Evolutionary conservation across 371 early-diverging fungal species (phyloP).

Genomic region (Mortierella sp.): DNA sequence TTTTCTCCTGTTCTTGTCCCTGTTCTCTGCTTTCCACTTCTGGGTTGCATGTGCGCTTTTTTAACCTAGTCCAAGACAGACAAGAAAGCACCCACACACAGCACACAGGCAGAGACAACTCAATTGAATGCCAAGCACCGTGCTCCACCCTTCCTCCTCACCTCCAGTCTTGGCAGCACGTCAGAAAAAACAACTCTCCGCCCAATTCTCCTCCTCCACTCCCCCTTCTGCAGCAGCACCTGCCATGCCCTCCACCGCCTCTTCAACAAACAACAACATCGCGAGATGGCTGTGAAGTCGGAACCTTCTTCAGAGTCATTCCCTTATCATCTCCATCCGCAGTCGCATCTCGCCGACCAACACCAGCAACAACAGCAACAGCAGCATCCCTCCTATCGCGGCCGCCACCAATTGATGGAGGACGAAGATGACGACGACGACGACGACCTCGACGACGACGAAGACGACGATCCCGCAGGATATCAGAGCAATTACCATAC

Average conservation of each 20-base stretch:
- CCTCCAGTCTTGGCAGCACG: constrained; percentile 2
- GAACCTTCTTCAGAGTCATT: constrained; percentile 14
- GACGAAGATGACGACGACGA: constrained; percentile 47
- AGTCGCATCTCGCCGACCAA: not conserved
- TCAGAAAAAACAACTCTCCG: constrained; percentile 8
- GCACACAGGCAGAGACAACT: not conserved
- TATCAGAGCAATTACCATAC: constrained; percentile 35
- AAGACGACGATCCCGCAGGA: constrained; percentile 46
- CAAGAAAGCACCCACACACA: not conserved
- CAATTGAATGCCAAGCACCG: constrained; percentile 22
- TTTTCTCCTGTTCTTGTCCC: not conserved
- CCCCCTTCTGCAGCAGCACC: not conserved
- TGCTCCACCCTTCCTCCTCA: not conserved
- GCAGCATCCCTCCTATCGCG: constrained; percentile 23
- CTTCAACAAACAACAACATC: constrained; percentile 1
- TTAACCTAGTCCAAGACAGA: not conserved
- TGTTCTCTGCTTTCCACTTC: not conserved
- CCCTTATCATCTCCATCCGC: constrained; percentile 1
- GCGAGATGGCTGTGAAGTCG: constrained; percentile 13
- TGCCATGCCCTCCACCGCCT: not conserved
- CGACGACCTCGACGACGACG: constrained; percentile 30
- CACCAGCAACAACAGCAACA: not conserved
- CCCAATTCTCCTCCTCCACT: not conserved
- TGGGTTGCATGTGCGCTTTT: constrained; percentile 14
- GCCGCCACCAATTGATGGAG: constrained; percentile 28